phyloP scores from a whole-genome alignment of 1,284 basidiomycete genomes.

The Tylopilus orsonianus region DNA sequence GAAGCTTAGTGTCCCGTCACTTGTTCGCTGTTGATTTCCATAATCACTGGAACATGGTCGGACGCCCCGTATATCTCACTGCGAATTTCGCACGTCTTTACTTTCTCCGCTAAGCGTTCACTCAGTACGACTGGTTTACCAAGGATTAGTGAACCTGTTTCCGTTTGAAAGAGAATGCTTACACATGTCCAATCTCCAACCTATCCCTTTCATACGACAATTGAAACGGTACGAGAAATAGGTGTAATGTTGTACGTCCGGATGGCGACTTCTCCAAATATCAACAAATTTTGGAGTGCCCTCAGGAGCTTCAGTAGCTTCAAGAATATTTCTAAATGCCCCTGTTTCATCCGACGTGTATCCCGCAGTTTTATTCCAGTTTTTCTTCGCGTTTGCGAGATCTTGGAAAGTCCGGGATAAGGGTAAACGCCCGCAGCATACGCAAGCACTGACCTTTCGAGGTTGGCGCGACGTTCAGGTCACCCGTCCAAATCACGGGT shows the following conservation, averaged over 20 bases:
- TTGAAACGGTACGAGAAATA: conserved; percentile 88
- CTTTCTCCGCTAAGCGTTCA: conserved; percentile 59
- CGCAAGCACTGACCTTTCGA: conserved; percentile 48
- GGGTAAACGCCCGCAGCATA: background rate
- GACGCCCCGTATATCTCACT: conserved; percentile 84
- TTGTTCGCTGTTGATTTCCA: conserved; percentile 57
- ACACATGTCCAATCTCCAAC: conserved; percentile 89
- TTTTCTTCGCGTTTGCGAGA: conserved; percentile 61
- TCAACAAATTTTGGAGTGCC: conserved; percentile 64
- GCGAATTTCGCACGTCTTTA: conserved; percentile 78
- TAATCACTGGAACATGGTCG: conserved; percentile 78
- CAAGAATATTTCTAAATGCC: conserved; percentile 64
- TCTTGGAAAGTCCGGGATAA: conserved; percentile 40
- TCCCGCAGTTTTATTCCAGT: conserved; percentile 81
- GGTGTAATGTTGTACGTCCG: conserved; percentile 69
- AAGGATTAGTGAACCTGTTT: background rate
- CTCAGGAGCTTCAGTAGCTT: conserved; percentile 38
- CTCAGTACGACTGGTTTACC: conserved; percentile 62
- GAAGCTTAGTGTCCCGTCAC: conserved; percentile 23
- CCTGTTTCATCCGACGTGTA: conserved; percentile 80
- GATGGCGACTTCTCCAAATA: conserved; percentile 78
- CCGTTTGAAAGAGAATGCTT: conserved; percentile 33
- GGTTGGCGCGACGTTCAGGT: conserved; percentile 84
- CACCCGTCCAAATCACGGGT: conserved; percentile 88
- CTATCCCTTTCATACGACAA: conserved; percentile 77